phyloP scores from a whole-genome alignment of 2,329 filamentous ascomycete species.

The Knufia petricola region DNA sequence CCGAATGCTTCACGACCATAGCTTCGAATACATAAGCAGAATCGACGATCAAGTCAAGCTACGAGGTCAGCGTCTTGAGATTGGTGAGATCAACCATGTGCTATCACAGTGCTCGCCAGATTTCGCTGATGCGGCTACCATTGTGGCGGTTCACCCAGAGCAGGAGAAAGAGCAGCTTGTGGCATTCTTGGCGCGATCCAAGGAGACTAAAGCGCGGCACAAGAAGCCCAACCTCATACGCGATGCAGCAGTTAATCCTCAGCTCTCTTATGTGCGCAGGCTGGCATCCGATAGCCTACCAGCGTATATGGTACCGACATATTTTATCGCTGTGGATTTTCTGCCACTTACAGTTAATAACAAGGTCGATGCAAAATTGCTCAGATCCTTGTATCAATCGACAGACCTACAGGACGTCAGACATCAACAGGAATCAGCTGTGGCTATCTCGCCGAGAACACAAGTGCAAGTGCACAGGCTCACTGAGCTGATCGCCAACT shows the following conservation, averaged over 20 bases:
- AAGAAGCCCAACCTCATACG: constrained; percentile 29
- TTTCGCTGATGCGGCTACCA: constrained; percentile 62
- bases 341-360: constrained; percentile 83
- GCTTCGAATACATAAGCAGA: constrained; percentile 78
- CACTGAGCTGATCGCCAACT: constrained; percentile 11
- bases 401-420: constrained; percentile 51
- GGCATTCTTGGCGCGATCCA: constrained; percentile 51
- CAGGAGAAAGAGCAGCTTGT: constrained; percentile 76
- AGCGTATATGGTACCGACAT: constrained; percentile 83
- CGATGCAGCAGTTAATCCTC: constrained; percentile 27
- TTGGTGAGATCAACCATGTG: constrained; percentile 81
- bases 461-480: neutral
- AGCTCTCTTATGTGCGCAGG: constrained; percentile 43
- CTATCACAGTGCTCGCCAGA: constrained; percentile 52
- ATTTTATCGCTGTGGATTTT: constrained; percentile 59
- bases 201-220: constrained; percentile 13
- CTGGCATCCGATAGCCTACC: constrained; percentile 64
- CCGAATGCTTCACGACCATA: constrained; percentile 66
- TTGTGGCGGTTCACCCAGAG: constrained; percentile 61
- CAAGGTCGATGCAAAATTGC: constrained; percentile 66
- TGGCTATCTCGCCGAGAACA: constrained; percentile 40
- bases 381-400: constrained; percentile 55
- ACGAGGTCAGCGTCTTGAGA: constrained; percentile 77
- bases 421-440: constrained; percentile 33
- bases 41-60: constrained; percentile 90